Percentiles rank a stretch among this genome's conserved stretches.
Conservation (phyloP, 805 yeast species). For the Pichia thaimueangensis region DNA sequence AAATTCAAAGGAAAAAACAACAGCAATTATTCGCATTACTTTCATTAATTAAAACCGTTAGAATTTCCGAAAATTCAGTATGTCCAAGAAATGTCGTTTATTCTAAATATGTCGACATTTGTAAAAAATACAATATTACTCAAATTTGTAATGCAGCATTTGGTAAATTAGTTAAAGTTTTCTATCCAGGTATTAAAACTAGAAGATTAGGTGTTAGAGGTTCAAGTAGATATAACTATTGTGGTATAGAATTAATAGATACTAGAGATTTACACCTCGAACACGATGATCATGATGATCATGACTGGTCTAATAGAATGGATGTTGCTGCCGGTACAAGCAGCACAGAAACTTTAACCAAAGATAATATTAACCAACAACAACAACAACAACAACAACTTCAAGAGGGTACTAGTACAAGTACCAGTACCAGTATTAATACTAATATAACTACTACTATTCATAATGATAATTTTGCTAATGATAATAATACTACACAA, state of each 20-base stretch:
- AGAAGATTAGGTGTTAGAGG: constrained; percentile 79
- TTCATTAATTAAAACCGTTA: constrained; percentile 67
- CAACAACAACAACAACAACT: no score
- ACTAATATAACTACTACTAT: neutral
- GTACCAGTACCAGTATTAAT: no score
- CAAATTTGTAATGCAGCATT: constrained; percentile 73
- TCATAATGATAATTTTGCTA: neutral
- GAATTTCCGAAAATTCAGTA: constrained; percentile 40
- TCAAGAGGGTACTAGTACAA: no score
- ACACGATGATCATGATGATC: neutral
- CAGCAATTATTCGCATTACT: constrained; percentile 77
- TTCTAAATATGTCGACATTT: constrained; percentile 55
- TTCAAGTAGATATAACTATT: constrained; percentile 78
- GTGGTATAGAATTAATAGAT: constrained; percentile 54
- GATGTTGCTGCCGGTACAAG: no score
- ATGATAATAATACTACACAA: constrained; percentile 11
- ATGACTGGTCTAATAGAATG: neutral
- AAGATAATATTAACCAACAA: neutral
- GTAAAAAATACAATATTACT: constrained; percentile 45
- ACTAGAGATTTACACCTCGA: neutral
- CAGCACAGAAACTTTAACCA: neutral
- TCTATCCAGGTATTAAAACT: constrained; percentile 63
- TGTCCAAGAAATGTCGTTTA: constrained; percentile 64
- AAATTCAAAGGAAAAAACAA: constrained; percentile 41
- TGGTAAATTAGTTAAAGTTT: constrained; percentile 63